Evolutionary conservation across 768 basidiomycete species (phyloP), one percentile per base, ranked within the genome.

Genomic region (Cyclocybe aegerita): DNA sequence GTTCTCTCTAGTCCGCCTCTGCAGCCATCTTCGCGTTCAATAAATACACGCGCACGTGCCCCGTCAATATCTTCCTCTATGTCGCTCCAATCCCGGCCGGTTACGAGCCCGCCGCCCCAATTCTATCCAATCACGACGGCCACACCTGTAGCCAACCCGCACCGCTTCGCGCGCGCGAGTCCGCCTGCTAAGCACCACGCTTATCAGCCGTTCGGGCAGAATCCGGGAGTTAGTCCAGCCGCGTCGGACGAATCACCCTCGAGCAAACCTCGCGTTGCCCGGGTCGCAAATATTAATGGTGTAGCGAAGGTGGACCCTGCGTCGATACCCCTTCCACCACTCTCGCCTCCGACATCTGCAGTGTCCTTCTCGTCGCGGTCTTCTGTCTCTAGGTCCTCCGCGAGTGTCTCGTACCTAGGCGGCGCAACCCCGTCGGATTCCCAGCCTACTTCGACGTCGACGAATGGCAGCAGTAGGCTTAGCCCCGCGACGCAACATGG

Each of bases 361-460:
- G 56, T 90, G 11, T 92, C 89, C 0, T 79, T 85, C 57, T 90
- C 89, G n/a, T 90, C 89, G 3, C 80, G 71, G n/a, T 90, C 87
- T 1, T 87, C 86, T 2, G 69, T 75, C 9, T 86, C 86, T 1
- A 71, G 68, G 9, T 80, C 83, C 0, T 80, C 84, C 1, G 54
- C 68, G 10, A 73, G 72, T 30, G 66, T 68, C 33, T 78, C 77
- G 2, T 62, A 61, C 15, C 64, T 59, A 15, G 70, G 76, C 52
- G 62, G 63, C 34, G 67, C 74, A 48, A 70, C 67, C 12, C 40
- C 41, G 34, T 23, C 16, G 38, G 36, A 47, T 17, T 47, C 46
- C 12, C 35, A 38, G 36, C 37, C 36, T 17, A 38, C 36, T 10
- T 56, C 55, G 9, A 29, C 46, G 7, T 45, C 52, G 9, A 49